A percentile compares a stretch with the other conserved stretches of the same genome.
Evolutionary conservation across 352 stramenopile species (phyloP).

Genomic region (Globisporangium okanoganense): DNA sequence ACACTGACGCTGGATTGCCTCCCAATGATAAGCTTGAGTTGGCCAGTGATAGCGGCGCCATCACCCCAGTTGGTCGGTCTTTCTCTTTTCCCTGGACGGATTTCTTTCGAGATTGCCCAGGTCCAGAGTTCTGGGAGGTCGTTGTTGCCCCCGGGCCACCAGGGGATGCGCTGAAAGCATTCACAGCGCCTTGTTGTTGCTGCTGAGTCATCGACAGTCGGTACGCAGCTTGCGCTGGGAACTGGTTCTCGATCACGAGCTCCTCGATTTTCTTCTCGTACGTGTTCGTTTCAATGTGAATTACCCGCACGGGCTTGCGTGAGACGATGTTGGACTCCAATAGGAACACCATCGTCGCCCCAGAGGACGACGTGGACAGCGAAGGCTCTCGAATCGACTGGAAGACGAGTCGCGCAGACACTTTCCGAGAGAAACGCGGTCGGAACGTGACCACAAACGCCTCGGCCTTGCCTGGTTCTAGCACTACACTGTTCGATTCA

Average conservation of each 20-base stretch:
- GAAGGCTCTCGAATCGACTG: constrained; percentile 52
- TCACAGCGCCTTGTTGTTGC: not conserved
- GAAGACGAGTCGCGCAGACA: constrained; percentile 88
- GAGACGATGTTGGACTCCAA: constrained; percentile 81
- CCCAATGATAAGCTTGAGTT: not conserved
- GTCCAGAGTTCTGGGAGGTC: not conserved
- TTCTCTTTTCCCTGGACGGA: constrained; percentile 12
- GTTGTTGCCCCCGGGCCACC: not conserved
- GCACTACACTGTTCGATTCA: constrained; percentile 51
- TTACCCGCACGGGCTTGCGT: constrained; percentile 70
- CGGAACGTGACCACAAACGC: constrained; percentile 83
- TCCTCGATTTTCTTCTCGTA: constrained; percentile 83
- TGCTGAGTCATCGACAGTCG: constrained; percentile 69
- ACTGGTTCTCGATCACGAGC: constrained; percentile 87
- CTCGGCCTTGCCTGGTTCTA: constrained; percentile 74
- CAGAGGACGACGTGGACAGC: constrained; percentile 16
- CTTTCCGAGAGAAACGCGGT: constrained; percentile 80
- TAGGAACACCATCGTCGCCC: constrained; percentile 89
- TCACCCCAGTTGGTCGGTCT: not conserved
- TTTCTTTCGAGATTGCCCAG: constrained; percentile 8
- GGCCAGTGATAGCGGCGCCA: not conserved
- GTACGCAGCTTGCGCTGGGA: constrained; percentile 64
- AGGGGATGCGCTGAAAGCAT: not conserved
- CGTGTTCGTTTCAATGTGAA: constrained; percentile 68
- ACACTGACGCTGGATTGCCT: not conserved